A percentile compares a stretch with the other conserved stretches of the same genome.
Conservation (phyloP, 768 basidiomycete genomes). For the Lactarius psammicola region DNA sequence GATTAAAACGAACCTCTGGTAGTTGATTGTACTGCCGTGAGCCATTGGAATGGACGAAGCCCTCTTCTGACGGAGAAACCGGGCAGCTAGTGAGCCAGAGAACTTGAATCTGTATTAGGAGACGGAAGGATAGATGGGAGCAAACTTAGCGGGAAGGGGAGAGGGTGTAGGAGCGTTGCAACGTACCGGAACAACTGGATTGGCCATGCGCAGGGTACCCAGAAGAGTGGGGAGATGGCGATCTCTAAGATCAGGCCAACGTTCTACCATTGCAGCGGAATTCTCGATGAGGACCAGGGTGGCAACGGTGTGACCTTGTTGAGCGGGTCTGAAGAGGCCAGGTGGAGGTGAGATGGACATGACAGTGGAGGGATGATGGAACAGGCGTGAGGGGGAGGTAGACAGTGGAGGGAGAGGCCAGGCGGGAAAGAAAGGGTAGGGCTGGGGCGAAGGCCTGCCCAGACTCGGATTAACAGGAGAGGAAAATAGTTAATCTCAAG, state of each 20-base stretch:
- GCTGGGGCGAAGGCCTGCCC: slow-evolving; percentile 20
- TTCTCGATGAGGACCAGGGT: slow-evolving; percentile 30
- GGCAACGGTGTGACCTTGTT: slow-evolving; percentile 24
- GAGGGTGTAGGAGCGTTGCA: not conserved
- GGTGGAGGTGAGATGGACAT: slow-evolving; percentile 21
- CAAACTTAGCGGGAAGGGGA: not conserved
- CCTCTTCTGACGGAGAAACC: slow-evolving; percentile 23
- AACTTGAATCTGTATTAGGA: slow-evolving; percentile 25
- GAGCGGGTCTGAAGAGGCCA: slow-evolving; percentile 27
- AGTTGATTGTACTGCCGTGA: slow-evolving; percentile 26
- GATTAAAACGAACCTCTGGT: slow-evolving; percentile 27
- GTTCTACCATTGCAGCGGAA: slow-evolving; percentile 26
- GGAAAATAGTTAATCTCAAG: slow-evolving; percentile 8
- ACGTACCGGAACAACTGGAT: slow-evolving; percentile 29
- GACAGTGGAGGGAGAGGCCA: not conserved
- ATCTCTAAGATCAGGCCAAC: slow-evolving; percentile 31
- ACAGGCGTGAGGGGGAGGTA: slow-evolving; percentile 5
- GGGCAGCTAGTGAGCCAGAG: slow-evolving; percentile 25
- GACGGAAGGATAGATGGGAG: not conserved
- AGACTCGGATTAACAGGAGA: not conserved
- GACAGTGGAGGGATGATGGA: slow-evolving; percentile 5
- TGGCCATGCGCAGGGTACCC: slow-evolving; percentile 28
- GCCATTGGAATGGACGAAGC: slow-evolving; percentile 17
- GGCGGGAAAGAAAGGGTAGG: slow-evolving; percentile 18
- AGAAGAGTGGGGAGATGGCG: slow-evolving; percentile 30